These are phyloP conservation scores for Sisymbrium altissimum DNA, from an alignment of 345 rosid species.

Conservation along the genomic window DNA sequence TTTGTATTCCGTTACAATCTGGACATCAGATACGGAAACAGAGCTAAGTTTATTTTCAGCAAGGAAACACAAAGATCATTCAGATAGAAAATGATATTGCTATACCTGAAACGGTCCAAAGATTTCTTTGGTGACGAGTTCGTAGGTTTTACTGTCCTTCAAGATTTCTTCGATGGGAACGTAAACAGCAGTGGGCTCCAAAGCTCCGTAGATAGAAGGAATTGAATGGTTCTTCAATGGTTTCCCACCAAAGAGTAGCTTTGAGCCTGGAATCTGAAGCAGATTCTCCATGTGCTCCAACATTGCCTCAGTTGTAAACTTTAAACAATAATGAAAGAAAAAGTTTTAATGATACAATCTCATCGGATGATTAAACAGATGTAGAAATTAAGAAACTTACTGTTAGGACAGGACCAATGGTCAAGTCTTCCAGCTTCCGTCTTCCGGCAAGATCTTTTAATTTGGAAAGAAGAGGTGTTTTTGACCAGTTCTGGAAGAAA, in stretches of 20 bases:
- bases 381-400: conserved; percentile 48
- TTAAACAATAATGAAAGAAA: conserved; percentile 4
- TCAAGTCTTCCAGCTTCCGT: conserved; percentile 87
- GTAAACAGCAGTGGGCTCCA: conserved; percentile 83
- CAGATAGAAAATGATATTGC: not conserved
- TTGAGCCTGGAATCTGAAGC: conserved; percentile 80
- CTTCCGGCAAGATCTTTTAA: conserved; percentile 79
- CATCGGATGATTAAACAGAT: not conserved
- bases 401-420: conserved; percentile 91
- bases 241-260: conserved; percentile 86
- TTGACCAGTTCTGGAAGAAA: conserved; percentile 69
- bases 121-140: conserved; percentile 81
- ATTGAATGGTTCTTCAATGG: conserved; percentile 76
- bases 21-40: conserved; percentile 24
- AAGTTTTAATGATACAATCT: conserved; percentile 1
- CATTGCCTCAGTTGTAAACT: conserved; percentile 90
- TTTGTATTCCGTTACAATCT: conserved; percentile 85
- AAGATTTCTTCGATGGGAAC: conserved; percentile 88
- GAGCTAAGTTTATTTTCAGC: not conserved
- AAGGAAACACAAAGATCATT: not conserved
- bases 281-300: conserved; percentile 73
- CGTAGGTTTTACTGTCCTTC: conserved; percentile 56
- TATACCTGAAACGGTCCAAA: conserved; percentile 97
- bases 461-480: conserved; percentile 56
- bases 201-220: conserved; percentile 84